Evolutionary conservation across 768 basidiomycete genomes (phyloP).

Genomic region (Mycena capillaripes): DNA sequence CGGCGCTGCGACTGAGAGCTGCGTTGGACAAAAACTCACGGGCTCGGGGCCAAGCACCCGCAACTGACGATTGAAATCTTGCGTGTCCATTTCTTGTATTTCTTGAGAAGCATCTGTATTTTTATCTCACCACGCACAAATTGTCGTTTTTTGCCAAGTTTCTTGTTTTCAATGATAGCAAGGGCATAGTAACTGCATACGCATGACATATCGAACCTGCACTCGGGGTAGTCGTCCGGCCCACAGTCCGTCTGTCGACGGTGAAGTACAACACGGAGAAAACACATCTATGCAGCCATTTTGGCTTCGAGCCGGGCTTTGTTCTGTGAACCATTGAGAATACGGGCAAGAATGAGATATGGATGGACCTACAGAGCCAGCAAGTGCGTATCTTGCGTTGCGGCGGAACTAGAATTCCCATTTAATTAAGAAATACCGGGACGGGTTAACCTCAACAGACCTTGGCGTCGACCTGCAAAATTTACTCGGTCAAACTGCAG

Average conservation of each 20-base stretch:
- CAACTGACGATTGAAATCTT: slow-evolving; percentile 11
- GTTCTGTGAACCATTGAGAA: slow-evolving; percentile 57
- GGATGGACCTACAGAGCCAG: slow-evolving; percentile 75
- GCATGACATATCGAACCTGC: slow-evolving; percentile 31
- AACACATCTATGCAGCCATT: slow-evolving; percentile 54
- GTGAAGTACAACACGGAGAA: slow-evolving; percentile 40
- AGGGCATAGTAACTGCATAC: slow-evolving; percentile 33
- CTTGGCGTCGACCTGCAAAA: slow-evolving; percentile 82
- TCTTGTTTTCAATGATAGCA: slow-evolving; percentile 30
- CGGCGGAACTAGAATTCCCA: slow-evolving; percentile 77
- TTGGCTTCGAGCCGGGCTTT: slow-evolving; percentile 77
- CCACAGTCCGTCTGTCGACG: slow-evolving; percentile 24
- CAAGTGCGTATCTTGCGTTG: slow-evolving; percentile 80
- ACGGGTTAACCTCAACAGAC: slow-evolving; percentile 53
- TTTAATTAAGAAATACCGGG: neutral
- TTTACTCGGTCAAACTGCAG: slow-evolving; percentile 6
- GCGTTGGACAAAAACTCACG: slow-evolving; percentile 70
- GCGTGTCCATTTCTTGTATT: slow-evolving; percentile 27
- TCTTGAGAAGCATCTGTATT: slow-evolving; percentile 33
- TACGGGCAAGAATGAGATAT: neutral
- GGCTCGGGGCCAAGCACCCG: slow-evolving; percentile 46
- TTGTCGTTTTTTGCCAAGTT: slow-evolving; percentile 33
- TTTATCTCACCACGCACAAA: slow-evolving; percentile 15
- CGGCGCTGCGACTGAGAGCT: slow-evolving; percentile 79
- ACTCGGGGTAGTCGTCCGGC: slow-evolving; percentile 25